These are phyloP conservation scores for Hymenochaete sp. DNA, from an alignment of 1,284 basidiomycete genomes.

Conservation along the genomic window DNA sequence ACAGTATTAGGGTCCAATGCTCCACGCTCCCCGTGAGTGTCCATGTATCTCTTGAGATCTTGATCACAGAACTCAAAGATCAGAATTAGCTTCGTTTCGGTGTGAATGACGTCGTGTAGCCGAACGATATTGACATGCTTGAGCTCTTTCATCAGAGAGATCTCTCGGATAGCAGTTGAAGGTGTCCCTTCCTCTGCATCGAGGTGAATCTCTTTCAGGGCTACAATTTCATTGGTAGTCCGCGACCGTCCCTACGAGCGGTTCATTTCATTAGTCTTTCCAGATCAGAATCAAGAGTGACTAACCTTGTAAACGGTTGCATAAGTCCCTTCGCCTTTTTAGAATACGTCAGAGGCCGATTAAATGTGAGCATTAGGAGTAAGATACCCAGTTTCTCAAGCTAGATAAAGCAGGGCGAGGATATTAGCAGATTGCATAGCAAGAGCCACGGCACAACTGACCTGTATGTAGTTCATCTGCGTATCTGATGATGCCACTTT, in stretches of 20 bases:
- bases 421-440: neutral
- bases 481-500: constrained; percentile 15
- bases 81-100: constrained; percentile 95
- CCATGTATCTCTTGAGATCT: constrained; percentile 99
- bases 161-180: constrained; percentile 91
- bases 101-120: constrained; percentile 97
- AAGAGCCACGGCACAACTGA: constrained; percentile 23
- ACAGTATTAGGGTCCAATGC: constrained; percentile 92
- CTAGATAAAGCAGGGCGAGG: constrained; percentile 30
- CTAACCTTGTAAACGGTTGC: constrained; percentile 86
- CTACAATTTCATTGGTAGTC: constrained; percentile 85
- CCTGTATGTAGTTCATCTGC: constrained; percentile 64
- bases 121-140: constrained; percentile 94
- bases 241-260: constrained; percentile 63
- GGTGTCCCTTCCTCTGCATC: constrained; percentile 94
- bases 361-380: constrained; percentile 1
- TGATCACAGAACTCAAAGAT: constrained; percentile 99
- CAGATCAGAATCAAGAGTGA: constrained; percentile 3
- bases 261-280: constrained; percentile 9
- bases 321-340: constrained; percentile 72
- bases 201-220: constrained; percentile 90
- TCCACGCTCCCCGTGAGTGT: constrained; percentile 92
- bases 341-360: neutral
- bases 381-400: constrained; percentile 75
- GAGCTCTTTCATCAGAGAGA: constrained; percentile 94